Evolutionary conservation across 805 yeast species (phyloP).

Genomic region (Kodamaea leandrae): DNA sequence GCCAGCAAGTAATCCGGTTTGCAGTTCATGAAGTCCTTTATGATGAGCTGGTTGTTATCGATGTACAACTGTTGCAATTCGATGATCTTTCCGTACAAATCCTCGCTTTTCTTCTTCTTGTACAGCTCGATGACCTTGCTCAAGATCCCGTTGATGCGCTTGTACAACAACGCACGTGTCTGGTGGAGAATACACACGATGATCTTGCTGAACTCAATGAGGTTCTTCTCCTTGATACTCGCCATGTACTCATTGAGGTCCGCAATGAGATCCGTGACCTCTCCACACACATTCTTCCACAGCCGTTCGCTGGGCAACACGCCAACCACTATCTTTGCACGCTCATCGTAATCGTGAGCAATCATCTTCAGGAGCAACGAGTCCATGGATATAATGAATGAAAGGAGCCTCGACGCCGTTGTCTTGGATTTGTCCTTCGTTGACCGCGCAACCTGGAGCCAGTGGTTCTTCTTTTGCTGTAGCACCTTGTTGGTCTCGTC

Average conservation of each 20-base stretch:
- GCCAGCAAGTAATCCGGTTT: conserved; percentile 26
- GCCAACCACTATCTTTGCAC: conserved; percentile 23
- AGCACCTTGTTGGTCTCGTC: conserved; percentile 19
- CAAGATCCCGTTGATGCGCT: conserved; percentile 28
- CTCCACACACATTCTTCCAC: conserved; percentile 36
- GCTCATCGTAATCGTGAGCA: conserved; percentile 38
- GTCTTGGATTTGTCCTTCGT: conserved; percentile 41
- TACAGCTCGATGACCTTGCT: conserved; percentile 23
- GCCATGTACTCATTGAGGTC: conserved; percentile 10
- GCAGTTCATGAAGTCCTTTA: conserved; percentile 25
- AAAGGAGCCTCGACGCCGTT: conserved; percentile 19
- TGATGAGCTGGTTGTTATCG: conserved; percentile 21
- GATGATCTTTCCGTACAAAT: conserved; percentile 21
- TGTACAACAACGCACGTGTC: conserved; percentile 28
- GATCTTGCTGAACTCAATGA: conserved; percentile 19
- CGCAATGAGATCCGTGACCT: conserved; percentile 22
- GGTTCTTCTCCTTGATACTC: conserved; percentile 14
- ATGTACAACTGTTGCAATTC: conserved; percentile 29
- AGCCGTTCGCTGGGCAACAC: conserved; percentile 24
- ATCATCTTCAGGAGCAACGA: conserved; percentile 36
- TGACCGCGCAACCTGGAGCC: conserved; percentile 35
- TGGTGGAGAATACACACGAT: conserved; percentile 28
- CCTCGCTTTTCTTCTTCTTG: conserved; percentile 16
- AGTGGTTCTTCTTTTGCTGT: conserved; percentile 24
- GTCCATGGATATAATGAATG: conserved; percentile 36